Base-by-base conservation (phyloP, 2,329 filamentous ascomycete species). In the Sclerotinia subarctica region DNA sequence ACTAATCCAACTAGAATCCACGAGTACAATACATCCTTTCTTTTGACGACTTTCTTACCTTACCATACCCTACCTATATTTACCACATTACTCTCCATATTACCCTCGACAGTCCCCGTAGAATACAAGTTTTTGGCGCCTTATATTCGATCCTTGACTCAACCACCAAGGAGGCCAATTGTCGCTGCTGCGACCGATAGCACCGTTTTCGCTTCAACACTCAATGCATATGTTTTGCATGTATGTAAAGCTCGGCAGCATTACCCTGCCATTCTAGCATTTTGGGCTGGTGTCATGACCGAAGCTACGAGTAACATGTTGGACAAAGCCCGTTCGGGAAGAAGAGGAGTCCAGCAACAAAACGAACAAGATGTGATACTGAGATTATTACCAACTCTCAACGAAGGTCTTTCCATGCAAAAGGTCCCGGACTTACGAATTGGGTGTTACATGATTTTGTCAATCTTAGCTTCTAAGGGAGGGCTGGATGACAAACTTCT, bases 21-120 rank as follows among this genome's bases (percentile, higher is more conserved):
- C 78, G 92, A 98, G 78, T 90, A 93, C 80, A 98, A 97, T 78
- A 94, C 92, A 5, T 82, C 86, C 4, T 85, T 85, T 46, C 81
- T 97, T 19, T 82, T 98, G 54, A 85, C 94, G 72, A 92, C 94
- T 3, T 98, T 98, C 78, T 84, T 99, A 6, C 95, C 95, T 1
- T 98, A 97, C 79, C 94, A 99, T 78, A 88, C 89, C 10, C 90
- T 92, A 44, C 91, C 91, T 7, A 87, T 92, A 19, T 99, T 99
- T 78, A 84, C 90, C 58, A 94, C 92, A 1, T 83, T 98, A 10
- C 83, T 99, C 35, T 94, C 93, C 1, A 96, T 99, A 68, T 82
- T 99, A 17, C 93, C 95, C 0, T 78, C 83, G n/a, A 86, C 84
- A 62, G 82, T 97, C 11, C 89, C 93, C 0, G 81, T 86, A 52